Base-by-base conservation (phyloP, 2,329 filamentous ascomycete genomes). In the Phialocephala sp. region DNA sequence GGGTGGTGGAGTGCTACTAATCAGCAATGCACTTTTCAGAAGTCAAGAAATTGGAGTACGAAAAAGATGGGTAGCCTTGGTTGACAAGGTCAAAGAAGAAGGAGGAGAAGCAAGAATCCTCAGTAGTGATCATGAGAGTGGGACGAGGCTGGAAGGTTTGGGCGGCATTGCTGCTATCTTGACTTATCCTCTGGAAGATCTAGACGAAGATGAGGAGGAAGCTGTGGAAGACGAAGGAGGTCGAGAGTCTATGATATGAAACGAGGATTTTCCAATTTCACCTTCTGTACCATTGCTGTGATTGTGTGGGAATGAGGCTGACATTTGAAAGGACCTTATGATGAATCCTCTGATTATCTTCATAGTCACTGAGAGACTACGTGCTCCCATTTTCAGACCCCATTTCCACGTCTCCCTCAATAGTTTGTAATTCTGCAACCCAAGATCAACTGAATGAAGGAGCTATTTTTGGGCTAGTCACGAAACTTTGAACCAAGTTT, bases 51-150 rank as follows among this genome's bases (percentile, higher is more conserved):
- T 97, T 6, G 85, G 83, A 0, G 89, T 88, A 65, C 84, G 95
- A 71, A 91, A 89, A 76, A 86, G 89, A 69, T 98, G 94, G 83
- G 94, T 98, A 0, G 82, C 81, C 9, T 83, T 98, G 55, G 94
- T 98, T 3, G 94, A 98, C 77, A 89, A 89, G 68, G 94, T 98
- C n/a, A 88, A 89, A 70, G 89, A 89, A 2, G 89, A 93, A 69
- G 95, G 94, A 5, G 95, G 94, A 1, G 93, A 97, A 70, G 92
- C 93, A 0, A 84, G 92, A 62, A 87, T 98, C n/a, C 80, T 98
- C 35, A 98, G 94, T 77, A 94, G 91, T 73, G 91, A 96, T 74
- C 94, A 98, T 77, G 94, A 97, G 81, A 97, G 94, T 77, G 95
- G 95, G 0, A 90, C 91, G 80, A 84, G 93, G 66, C 79, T 99